A percentile compares a stretch with the other conserved stretches of the same genome.
phyloP scores from a whole-genome alignment of 257 asterid species.

The Sherardia arvensis region DNA sequence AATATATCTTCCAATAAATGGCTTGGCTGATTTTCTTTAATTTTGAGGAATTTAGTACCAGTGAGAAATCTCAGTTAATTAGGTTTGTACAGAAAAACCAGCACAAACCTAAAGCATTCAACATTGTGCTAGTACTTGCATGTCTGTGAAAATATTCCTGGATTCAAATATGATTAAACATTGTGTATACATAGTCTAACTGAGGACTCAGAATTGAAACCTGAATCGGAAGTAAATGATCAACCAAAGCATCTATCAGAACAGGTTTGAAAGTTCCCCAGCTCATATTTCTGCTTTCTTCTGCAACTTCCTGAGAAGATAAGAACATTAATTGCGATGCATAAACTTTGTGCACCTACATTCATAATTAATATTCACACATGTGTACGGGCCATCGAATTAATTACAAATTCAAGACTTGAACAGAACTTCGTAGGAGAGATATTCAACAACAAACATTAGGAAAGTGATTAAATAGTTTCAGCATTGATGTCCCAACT shows the following conservation, averaged over 20 bases:
- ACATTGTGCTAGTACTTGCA: not conserved
- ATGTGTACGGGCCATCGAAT: not conserved
- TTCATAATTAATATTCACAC: not conserved
- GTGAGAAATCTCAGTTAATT: not conserved
- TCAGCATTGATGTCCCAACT: not conserved
- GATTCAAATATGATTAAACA: not conserved
- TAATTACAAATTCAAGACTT: not conserved
- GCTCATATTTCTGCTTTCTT: slow-evolving; percentile 75
- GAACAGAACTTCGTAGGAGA: not conserved
- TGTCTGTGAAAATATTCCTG: not conserved
- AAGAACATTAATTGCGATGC: slow-evolving; percentile 1
- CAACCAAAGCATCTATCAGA: slow-evolving; percentile 72
- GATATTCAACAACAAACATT: not conserved
- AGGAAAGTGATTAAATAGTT: not conserved
- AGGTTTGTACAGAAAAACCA: not conserved
- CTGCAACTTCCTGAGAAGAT: slow-evolving; percentile 63
- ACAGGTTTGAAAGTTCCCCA: slow-evolving; percentile 88
- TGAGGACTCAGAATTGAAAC: slow-evolving; percentile 27
- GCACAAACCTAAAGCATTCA: not conserved
- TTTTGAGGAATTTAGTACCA: not conserved
- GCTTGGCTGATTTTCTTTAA: not conserved
- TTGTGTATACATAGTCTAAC: not conserved
- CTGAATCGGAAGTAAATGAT: slow-evolving; percentile 91
- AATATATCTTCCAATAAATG: not conserved
- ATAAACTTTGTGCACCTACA: too few species aligned